Base-by-base conservation (phyloP, 2,329 filamentous ascomycete species). In the Paraphaeosphaeria sporulosa region DNA sequence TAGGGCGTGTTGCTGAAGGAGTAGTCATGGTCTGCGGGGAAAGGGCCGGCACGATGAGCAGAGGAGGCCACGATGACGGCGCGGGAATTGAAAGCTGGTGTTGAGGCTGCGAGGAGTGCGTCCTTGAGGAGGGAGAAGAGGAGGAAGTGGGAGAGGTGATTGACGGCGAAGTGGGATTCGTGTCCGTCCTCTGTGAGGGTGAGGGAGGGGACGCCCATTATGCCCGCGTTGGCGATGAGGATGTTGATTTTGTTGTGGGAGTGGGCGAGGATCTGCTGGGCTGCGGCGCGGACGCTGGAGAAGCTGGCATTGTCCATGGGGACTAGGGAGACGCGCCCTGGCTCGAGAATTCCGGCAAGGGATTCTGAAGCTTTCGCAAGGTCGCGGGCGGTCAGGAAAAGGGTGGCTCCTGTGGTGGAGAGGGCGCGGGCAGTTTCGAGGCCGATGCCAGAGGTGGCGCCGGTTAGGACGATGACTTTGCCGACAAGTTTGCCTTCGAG, bases 141-240 rank as follows among this genome's bases (percentile, higher is more conserved):
- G 17, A 83, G 69, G 63, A 82, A 83, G 23, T 82, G 79, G 0
- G 79, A 77, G 5, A 84, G 58, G 59, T 84, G 78, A 66, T 84
- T 84, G 21, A 79, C 79, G 3, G 75, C 80, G 2, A 81, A 71
- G 50, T 80, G 62, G 1, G 66, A 57, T 57, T 78, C 75, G 47
- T 71, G 66, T 10, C 76, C 75, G 52, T 78, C 72, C 4, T 69
- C 64, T 62, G 55, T 62, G 75, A 44, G 75, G 6, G 2, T 60
- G 3, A 64, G 67, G 55, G 21, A 57, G 53, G 50, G 71, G 68
- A 27, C 70, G 53, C 50, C 78, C 69, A 72, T 77, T 42, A 77
- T 67, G 23, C 71, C 71, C 19, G 59, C 59, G 50, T 61, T 61
- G 50, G 30, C 50, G 34, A 73, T 61, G 17, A 73, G 49, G 42